Evolutionary conservation across 495 filamentous ascomycete species (phyloP), one percentile per base, ranked within the genome.

Genomic region (Chaetomium tenue): DNA sequence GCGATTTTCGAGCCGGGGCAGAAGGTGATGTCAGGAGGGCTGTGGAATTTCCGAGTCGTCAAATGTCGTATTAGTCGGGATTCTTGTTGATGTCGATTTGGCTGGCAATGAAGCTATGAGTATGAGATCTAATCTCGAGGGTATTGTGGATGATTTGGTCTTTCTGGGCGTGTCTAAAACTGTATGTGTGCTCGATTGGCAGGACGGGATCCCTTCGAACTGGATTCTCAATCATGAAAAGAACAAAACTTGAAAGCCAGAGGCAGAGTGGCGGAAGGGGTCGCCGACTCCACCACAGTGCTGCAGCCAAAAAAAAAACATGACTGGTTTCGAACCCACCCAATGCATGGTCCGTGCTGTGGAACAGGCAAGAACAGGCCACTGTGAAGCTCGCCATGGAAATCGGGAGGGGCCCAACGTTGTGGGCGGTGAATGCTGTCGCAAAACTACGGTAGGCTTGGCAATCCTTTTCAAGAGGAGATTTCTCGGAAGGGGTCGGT

Each of bases 361-460:
- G 20, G 22, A 37, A 55, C 48, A 64, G 54, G 61, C 46, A 26
- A 26, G 22, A 37, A 55, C 48, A 64, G 54, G 61, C 46, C 42
- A 26, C 53, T 39, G 26, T 22, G 47, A 16, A 26, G 30, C 18
- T 2, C 33, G 33, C 33, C 8, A 37, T 37, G 33, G 8, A 37
- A 37, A n/a, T n/a, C n/a, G 6, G 33, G 1, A 37, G 30, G 50
- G 23, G 13, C 33, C 39, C 37, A 66, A 72, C 68, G 66, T 73
- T 68, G 30, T 37, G 53, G 72, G 72, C 72, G 71, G 71, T 73
- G 67, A 71, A 50, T 18, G 44, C 39, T 6, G 70, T 39, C 58
- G 47, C 63, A 70, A 71, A 67, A 54, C 13, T 15, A 18, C 22
- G 30, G 63, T 53, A 57, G 33, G 15, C 63, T 60, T 52, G 62